Evolutionary conservation across 768 basidiomycete species (phyloP).

Genomic region (Phallus indusiatus): DNA sequence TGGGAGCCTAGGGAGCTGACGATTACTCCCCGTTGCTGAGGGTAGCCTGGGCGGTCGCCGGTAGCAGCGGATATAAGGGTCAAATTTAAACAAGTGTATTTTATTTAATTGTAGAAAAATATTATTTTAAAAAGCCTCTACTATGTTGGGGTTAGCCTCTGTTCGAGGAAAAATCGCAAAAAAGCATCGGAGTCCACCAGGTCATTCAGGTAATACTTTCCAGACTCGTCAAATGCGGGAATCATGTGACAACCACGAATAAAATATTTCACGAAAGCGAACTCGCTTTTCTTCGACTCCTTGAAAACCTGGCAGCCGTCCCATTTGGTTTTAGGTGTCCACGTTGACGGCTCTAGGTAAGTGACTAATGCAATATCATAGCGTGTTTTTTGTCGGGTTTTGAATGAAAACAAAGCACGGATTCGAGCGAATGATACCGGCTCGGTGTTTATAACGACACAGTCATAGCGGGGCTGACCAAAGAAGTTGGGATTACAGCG

Average conservation of each 20-base stretch:
- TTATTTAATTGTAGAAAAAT: too few species aligned
- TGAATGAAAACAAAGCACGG: conserved; percentile 8
- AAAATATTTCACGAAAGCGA: conserved; percentile 7
- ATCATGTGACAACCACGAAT: neutral
- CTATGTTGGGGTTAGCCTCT: too few species aligned
- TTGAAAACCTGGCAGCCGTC: conserved; percentile 13
- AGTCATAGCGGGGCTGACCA: too few species aligned
- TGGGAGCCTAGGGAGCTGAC: too few species aligned
- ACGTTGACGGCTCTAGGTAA: neutral
- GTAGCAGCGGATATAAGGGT: too few species aligned
- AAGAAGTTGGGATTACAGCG: conserved; percentile 17
- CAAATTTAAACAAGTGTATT: too few species aligned
- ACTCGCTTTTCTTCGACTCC: conserved; percentile 4
- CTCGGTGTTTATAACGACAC: too few species aligned
- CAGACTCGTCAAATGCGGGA: neutral
- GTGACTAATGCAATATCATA: conserved; percentile 17
- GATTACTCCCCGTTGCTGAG: too few species aligned
- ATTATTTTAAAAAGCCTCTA: too few species aligned
- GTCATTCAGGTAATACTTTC: conserved; percentile 1
- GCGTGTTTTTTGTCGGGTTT: neutral
- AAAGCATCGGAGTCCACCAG: conserved; percentile 1
- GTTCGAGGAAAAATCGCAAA: neutral
- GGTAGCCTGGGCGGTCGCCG: too few species aligned
- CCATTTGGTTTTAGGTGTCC: conserved; percentile 16
- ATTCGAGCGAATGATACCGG: too few species aligned